Percentiles rank a stretch among this genome's conserved stretches.
These are phyloP conservation scores for Ceratocystis alfenasii DNA, from an alignment of 2,329 filamentous ascomycete genomes.

Conservation along the genomic window DNA sequence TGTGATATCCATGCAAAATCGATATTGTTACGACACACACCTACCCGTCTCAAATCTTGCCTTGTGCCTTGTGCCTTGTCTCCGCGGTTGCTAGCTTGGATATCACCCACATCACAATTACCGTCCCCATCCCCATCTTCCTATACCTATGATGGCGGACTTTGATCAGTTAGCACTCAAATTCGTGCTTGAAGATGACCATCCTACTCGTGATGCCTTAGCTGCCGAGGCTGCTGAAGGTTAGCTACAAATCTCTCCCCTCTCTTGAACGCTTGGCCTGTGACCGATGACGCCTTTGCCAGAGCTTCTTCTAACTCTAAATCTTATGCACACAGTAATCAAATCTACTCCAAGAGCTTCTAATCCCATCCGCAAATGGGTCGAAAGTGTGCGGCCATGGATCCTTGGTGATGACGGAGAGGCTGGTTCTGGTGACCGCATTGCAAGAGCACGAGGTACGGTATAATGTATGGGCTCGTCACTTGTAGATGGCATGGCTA, in stretches of 20 bases:
- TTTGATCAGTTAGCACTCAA: conserved; percentile 43
- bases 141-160: conserved; percentile 34
- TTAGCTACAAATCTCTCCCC: conserved; percentile 23
- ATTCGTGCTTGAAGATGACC: conserved; percentile 42
- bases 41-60: too few species aligned
- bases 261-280: neutral
- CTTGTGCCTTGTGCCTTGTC: too few species aligned
- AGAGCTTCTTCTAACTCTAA: neutral
- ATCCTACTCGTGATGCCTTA: conserved; percentile 32
- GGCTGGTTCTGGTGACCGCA: conserved; percentile 38
- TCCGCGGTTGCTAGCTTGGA: too few species aligned
- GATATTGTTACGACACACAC: too few species aligned
- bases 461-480: conserved; percentile 18
- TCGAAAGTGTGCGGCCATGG: conserved; percentile 44
- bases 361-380: conserved; percentile 42
- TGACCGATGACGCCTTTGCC: neutral
- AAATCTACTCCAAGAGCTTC: conserved; percentile 34
- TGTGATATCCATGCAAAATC: too few species aligned
- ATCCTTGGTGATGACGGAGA: conserved; percentile 35
- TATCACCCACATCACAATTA: neutral
- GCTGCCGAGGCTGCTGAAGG: conserved; percentile 37
- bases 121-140: neutral
- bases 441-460: conserved; percentile 42
- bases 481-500: neutral
- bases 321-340: conserved; percentile 27